Evolutionary conservation across 306 rosid species (phyloP).

Genomic region (Phaseolus lunatus): DNA sequence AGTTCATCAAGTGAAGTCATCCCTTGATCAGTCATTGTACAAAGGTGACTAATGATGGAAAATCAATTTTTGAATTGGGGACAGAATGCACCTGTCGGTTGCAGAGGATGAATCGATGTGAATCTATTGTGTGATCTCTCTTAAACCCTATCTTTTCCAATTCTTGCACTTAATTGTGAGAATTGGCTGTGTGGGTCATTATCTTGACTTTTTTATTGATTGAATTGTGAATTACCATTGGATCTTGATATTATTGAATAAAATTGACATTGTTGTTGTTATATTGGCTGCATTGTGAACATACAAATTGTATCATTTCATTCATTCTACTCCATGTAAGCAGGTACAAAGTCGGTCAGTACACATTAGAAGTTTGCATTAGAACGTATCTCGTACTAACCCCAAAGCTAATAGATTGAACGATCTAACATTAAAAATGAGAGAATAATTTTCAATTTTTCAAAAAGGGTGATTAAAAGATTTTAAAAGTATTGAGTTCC

Average conservation of each 20-base stretch:
- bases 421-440: neutral
- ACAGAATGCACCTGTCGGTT: neutral
- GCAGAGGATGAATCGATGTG: neutral
- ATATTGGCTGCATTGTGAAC: neutral
- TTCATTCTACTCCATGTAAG: constrained; percentile 1
- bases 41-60: neutral
- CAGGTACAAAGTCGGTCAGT: neutral
- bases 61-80: neutral
- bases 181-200: neutral
- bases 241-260: neutral
- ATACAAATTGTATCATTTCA: neutral
- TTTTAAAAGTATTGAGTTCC: neutral
- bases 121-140: neutral
- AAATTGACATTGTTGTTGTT: neutral
- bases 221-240: neutral
- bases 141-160: neutral
- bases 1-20: neutral
- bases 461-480: neutral
- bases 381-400: neutral
- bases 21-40: neutral
- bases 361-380: neutral
- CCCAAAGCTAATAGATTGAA: neutral
- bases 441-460: neutral
- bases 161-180: neutral
- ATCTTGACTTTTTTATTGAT: neutral